Evolutionary conservation across 371 early-diverging fungal species (phyloP).

Genomic region (Haplosporangium sp.): DNA sequence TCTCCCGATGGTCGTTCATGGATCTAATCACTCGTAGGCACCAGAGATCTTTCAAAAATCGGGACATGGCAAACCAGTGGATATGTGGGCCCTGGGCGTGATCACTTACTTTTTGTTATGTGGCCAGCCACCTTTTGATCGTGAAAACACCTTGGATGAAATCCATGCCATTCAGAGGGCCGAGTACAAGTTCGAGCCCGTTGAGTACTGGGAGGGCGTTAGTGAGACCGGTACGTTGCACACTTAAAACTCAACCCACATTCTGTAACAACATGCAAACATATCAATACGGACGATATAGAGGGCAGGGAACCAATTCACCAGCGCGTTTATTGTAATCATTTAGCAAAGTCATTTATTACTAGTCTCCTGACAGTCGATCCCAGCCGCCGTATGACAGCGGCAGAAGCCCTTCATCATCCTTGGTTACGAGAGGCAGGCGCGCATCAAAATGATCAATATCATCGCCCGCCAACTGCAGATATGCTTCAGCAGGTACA

Average conservation of each 20-base stretch:
- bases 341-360: constrained; percentile 86
- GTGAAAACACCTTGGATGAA: constrained; percentile 64
- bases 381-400: constrained; percentile 77
- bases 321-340: background rate
- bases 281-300: too few relatives aligned
- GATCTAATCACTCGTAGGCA: constrained; percentile 50
- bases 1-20: too few relatives aligned
- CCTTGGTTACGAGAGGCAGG: constrained; percentile 67
- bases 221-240: constrained; percentile 34
- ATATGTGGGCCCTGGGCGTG: constrained; percentile 94
- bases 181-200: constrained; percentile 76
- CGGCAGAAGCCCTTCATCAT: constrained; percentile 77
- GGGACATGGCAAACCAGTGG: constrained; percentile 74
- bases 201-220: constrained; percentile 77
- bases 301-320: too few relatives aligned
- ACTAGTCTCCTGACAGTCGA: constrained; percentile 76
- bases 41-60: constrained; percentile 84
- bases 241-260: background rate
- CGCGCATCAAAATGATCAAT: constrained; percentile 4
- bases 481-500: background rate
- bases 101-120: constrained; percentile 88
- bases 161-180: constrained; percentile 77
- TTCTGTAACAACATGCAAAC: too few relatives aligned
- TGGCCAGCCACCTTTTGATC: constrained; percentile 94
- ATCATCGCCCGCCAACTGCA: background rate